Percentiles rank a stretch among this genome's conserved stretches.
phyloP scores from a whole-genome alignment of 2,329 filamentous ascomycete genomes.

The Colletotrichum sp. region DNA sequence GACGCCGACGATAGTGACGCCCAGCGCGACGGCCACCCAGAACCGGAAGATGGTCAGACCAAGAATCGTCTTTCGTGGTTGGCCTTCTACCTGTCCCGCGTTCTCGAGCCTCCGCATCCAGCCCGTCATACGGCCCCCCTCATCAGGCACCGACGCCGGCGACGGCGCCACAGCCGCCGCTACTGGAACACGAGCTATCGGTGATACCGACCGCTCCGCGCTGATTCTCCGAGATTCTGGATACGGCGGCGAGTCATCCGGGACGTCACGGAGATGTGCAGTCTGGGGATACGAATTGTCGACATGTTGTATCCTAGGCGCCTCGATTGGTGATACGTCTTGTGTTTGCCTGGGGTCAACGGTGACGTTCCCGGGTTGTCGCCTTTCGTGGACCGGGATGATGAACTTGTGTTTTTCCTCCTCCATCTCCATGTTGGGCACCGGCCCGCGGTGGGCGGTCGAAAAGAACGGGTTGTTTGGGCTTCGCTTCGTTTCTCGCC shows the following conservation, averaged over 20 bases:
- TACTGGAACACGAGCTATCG: not conserved
- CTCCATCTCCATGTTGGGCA: constrained; percentile 7
- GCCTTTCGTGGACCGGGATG: constrained; percentile 12
- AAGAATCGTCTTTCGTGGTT: constrained; percentile 11
- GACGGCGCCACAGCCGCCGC: not conserved
- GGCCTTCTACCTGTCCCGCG: not conserved
- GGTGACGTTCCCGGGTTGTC: constrained; percentile 2
- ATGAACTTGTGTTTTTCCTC: constrained; percentile 22
- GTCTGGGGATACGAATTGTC: constrained; percentile 8
- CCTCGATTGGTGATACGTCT: not conserved
- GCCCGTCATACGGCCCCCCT: not conserved
- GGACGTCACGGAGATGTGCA: not conserved
- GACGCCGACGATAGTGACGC: constrained; percentile 12
- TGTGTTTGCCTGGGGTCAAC: not conserved
- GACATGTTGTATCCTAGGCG: constrained; percentile 10
- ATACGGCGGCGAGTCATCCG: constrained; percentile 1
- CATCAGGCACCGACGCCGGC: not conserved
- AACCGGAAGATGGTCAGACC: constrained; percentile 17
- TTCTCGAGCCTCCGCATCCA: constrained; percentile 12
- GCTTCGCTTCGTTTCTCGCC: not conserved
- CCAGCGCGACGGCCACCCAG: constrained; percentile 17
- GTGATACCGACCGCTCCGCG: not conserved
- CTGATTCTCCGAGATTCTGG: not conserved
- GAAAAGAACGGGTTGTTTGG: not conserved
- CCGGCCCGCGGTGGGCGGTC: not conserved